Conservation (phyloP, 2,329 filamentous ascomycete species). For the Fusarium virguliforme region DNA sequence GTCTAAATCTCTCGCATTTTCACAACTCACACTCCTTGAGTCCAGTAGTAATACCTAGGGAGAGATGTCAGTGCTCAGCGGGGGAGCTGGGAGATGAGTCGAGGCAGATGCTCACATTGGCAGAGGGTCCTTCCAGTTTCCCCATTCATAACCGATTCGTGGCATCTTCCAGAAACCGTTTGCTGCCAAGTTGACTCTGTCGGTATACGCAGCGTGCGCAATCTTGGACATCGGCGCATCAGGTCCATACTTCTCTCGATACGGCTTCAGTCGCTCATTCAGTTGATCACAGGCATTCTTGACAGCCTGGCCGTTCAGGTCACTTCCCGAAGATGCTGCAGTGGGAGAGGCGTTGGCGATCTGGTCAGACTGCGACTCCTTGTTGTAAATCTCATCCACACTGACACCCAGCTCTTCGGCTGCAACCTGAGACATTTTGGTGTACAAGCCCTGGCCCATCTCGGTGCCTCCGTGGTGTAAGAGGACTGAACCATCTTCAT, state of each 20-base stretch:
- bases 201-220: slow-evolving; percentile 64
- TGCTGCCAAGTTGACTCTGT: slow-evolving; percentile 89
- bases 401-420: slow-evolving; percentile 86
- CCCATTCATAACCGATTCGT: slow-evolving; percentile 93
- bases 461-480: slow-evolving; percentile 93
- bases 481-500: slow-evolving; percentile 89
- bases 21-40: slow-evolving; percentile 5
- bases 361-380: slow-evolving; percentile 91
- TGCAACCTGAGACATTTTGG: slow-evolving; percentile 93
- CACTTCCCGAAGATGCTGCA: slow-evolving; percentile 88
- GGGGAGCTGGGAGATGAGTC: not conserved
- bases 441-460: slow-evolving; percentile 95
- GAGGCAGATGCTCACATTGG: slow-evolving; percentile 56
- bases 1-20: rapidly evolving
- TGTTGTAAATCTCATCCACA: slow-evolving; percentile 83
- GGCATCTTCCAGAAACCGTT: slow-evolving; percentile 95
- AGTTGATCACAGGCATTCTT: slow-evolving; percentile 89
- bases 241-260: slow-evolving; percentile 82
- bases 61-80: not conserved
- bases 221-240: slow-evolving; percentile 84
- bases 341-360: slow-evolving; percentile 91
- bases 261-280: slow-evolving; percentile 85
- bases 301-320: slow-evolving; percentile 92
- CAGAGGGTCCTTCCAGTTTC: slow-evolving; percentile 92
- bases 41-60: slow-evolving; percentile 8